Evolutionary conservation across 345 rosid genomes (phyloP).

Genomic region (Brassica carinata): DNA sequence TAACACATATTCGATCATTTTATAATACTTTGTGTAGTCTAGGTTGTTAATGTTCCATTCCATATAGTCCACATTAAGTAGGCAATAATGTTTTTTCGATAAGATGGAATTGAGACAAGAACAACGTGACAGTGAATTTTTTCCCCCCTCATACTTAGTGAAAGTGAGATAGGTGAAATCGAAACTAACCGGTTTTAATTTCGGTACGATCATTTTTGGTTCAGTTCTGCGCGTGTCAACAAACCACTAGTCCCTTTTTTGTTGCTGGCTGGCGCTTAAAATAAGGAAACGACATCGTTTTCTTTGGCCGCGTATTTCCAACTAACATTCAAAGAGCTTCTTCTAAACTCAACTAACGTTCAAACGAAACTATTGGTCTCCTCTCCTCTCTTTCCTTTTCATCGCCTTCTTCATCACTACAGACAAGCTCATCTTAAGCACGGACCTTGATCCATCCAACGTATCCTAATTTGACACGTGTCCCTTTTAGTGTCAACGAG

Average conservation of each 20-base stretch:
- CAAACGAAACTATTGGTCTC: constrained; percentile 23
- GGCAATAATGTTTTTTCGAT: neutral
- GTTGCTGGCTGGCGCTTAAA: constrained; percentile 15
- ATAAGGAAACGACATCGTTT: constrained; percentile 25
- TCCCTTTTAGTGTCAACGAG: constrained; percentile 15
- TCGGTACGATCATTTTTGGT: constrained; percentile 6
- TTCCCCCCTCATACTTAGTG: neutral
- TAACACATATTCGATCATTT: neutral
- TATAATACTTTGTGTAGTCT: neutral
- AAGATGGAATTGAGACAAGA: neutral
- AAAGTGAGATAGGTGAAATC: neutral
- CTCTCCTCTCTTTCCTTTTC: constrained; percentile 27
- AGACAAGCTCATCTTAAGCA: constrained; percentile 18
- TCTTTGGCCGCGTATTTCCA: constrained; percentile 15
- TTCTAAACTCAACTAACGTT: constrained; percentile 35
- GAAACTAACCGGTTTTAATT: neutral
- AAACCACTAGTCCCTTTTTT: neutral
- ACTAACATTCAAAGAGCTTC: constrained; percentile 27
- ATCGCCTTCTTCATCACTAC: constrained; percentile 27
- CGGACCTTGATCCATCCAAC: constrained; percentile 38
- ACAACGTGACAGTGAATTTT: neutral
- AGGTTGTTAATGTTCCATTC: neutral
- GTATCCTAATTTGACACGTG: constrained; percentile 35
- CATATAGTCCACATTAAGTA: neutral
- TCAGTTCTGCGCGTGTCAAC: constrained; percentile 30